Conservation (phyloP, 1,284 basidiomycete species). For the Ceratobasidium sp. region DNA sequence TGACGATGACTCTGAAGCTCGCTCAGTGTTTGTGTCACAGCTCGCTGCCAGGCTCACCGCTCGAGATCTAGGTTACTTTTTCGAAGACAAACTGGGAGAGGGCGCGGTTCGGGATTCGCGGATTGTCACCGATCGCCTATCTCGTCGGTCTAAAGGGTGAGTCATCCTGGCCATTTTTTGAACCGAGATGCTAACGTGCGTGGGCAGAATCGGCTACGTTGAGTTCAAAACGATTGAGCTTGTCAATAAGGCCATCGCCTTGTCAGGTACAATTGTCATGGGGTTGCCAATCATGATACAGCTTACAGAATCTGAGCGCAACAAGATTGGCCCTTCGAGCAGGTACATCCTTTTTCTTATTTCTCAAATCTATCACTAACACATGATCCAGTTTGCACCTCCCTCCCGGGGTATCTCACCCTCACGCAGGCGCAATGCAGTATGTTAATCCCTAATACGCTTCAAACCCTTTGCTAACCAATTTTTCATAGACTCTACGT, state of each 20-base stretch:
- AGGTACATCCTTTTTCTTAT: slow-evolving; percentile 74
- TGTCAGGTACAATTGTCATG: slow-evolving; percentile 96
- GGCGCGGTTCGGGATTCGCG: slow-evolving; percentile 93
- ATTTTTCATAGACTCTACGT: slow-evolving; percentile 83
- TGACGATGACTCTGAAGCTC: slow-evolving; percentile 92
- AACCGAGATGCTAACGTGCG: slow-evolving; percentile 45
- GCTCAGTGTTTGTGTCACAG: slow-evolving; percentile 98
- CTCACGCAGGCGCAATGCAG: slow-evolving; percentile 80
- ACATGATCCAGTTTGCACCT: slow-evolving; percentile 71
- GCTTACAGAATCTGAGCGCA: slow-evolving; percentile 95
- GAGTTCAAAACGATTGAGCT: slow-evolving; percentile 92
- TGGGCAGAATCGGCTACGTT: slow-evolving; percentile 88
- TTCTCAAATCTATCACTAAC: slow-evolving; percentile 43
- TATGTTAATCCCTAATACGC: slow-evolving; percentile 60
- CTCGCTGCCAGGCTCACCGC: slow-evolving; percentile 95
- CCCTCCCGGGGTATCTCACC: slow-evolving; percentile 78
- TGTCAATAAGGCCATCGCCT: slow-evolving; percentile 88
- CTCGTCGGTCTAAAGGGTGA: slow-evolving; percentile 95
- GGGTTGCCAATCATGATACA: slow-evolving; percentile 97
- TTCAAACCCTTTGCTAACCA: slow-evolving; percentile 53
- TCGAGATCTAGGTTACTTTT: slow-evolving; percentile 97
- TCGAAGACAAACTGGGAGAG: slow-evolving; percentile 95
- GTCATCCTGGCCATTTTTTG: slow-evolving; percentile 52
- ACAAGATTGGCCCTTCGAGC: slow-evolving; percentile 78
- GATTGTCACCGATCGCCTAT: slow-evolving; percentile 93